Evolutionary conservation across 371 early-diverging fungal genomes (phyloP), one percentile per base, ranked within the genome.

Genomic region (Mucor velutinosus): DNA sequence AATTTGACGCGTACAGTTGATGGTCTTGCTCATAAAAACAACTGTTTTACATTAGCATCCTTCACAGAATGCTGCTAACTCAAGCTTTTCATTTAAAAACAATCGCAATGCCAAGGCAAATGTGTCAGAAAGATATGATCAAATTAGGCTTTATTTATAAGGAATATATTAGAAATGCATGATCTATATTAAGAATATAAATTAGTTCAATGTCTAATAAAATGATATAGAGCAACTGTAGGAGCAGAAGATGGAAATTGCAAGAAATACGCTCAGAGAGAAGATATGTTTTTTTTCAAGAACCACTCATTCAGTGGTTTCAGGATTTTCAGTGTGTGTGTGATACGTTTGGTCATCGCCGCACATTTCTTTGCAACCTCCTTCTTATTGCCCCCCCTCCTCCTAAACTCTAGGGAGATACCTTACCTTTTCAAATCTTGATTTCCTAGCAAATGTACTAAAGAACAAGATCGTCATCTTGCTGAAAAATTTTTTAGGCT

Each of bases 261-360:
- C 23, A 35, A 49, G 35, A 58, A 21, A 62, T 29, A 47, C 49
- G 47, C 63, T 68, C 69, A 68, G 69, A 68, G 64, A 63, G 69
- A 68, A 63, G 64, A 68, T 68, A n/a, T 14, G 33, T 57, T 68
- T 59, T 58, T 37, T 68, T 63, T 63, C 62, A 62, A 39, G 59
- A 68, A 58, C 60, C 41, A 58, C 59, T 62, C 63, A 39, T 47
- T 57, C 43, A 58, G 59, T 41, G 47, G 60, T 62, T 63, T 68
- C 69, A 68, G 64, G 64, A 68, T 68, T 68, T 68, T 68, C 69
- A 68, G 69, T 62, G 69, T 68, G 69, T 57, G 66, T 62, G 58
- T 68, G 69, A 68, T 68, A 68, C 67, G 19, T 67, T 66, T 67
- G 35, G 61, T 67, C 67, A 61, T 67, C 67, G 53, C 59, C 37